Evolutionary conservation across 2,329 filamentous ascomycete species (phyloP).

Genomic region (Penicillium capsulatum): DNA sequence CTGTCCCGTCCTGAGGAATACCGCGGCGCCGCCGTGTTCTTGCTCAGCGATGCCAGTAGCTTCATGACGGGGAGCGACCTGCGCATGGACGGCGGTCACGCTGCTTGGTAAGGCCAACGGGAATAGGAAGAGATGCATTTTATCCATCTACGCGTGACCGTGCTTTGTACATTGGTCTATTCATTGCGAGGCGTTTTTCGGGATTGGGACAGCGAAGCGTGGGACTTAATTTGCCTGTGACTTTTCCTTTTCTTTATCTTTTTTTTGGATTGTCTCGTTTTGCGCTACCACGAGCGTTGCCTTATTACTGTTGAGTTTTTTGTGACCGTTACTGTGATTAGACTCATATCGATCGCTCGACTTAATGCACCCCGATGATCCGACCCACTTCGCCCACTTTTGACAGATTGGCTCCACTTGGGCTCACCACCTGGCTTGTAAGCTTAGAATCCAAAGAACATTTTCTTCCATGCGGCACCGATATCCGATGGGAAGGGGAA

Average conservation of each 20-base stretch:
- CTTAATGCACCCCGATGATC: slow-evolving; percentile 14
- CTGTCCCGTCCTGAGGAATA: slow-evolving; percentile 66
- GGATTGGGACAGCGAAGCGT: slow-evolving; percentile 8
- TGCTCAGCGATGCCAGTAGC: slow-evolving; percentile 48
- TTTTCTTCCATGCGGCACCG: no score
- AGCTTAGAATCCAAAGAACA: no score
- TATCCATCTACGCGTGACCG: slow-evolving; percentile 11
- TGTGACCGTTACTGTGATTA: slow-evolving; percentile 16
- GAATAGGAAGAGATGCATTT: background rate
- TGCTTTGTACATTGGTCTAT: background rate
- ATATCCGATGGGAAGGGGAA: no score
- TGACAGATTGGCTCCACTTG: slow-evolving; percentile 18
- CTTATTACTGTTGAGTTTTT: no score
- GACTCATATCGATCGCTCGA: slow-evolving; percentile 17
- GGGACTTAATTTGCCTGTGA: slow-evolving; percentile 5
- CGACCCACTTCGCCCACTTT: slow-evolving; percentile 14
- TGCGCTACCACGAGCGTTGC: no score
- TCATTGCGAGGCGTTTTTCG: slow-evolving; percentile 23
- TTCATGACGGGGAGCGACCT: slow-evolving; percentile 56
- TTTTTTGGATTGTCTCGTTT: background rate
- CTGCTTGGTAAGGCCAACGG: slow-evolving; percentile 47
- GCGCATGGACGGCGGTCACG: slow-evolving; percentile 53
- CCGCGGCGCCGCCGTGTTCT: slow-evolving; percentile 51
- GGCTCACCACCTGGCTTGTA: no score
- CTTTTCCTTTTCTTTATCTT: slow-evolving; percentile 1